These are phyloP conservation scores for Stachybotrys echinatus DNA, from an alignment of 2,329 filamentous ascomycete species.

Conservation along the genomic window DNA sequence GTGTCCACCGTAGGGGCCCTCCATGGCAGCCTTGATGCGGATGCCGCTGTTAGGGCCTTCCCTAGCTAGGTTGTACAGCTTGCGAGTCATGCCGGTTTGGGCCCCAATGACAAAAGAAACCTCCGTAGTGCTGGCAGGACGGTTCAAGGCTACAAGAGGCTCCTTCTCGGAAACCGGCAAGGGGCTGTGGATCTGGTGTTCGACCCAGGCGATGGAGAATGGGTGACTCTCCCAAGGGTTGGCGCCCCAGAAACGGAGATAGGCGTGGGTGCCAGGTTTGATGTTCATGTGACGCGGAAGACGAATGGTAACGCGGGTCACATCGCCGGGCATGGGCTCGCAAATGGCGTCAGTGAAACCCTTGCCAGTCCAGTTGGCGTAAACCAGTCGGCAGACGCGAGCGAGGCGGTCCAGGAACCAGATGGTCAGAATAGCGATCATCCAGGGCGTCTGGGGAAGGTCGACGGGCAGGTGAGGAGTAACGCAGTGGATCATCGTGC, in stretches of 20 bases:
- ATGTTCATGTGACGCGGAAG: conserved; percentile 63
- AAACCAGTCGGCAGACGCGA: conserved; percentile 59
- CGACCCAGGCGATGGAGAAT: conserved; percentile 73
- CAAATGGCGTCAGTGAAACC: conserved; percentile 61
- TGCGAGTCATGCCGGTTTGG: conserved; percentile 81
- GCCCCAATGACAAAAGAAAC: conserved; percentile 84
- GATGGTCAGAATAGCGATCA: conserved; percentile 67
- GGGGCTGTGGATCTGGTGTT: conserved; percentile 41
- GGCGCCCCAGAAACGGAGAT: conserved; percentile 64
- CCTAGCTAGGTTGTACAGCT: conserved; percentile 67
- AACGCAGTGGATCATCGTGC: conserved; percentile 74
- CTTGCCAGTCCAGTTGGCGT: conserved; percentile 57
- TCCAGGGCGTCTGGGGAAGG: conserved; percentile 67
- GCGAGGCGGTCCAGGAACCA: conserved; percentile 69
- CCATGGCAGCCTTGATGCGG: conserved; percentile 67
- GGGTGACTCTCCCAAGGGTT: conserved; percentile 70
- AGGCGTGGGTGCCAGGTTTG: conserved; percentile 67
- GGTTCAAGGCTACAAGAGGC: conserved; percentile 29
- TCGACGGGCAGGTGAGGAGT: conserved; percentile 59
- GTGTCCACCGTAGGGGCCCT: conserved; percentile 83
- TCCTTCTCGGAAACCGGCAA: conserved; percentile 36
- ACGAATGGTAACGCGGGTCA: conserved; percentile 63
- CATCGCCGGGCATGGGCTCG: conserved; percentile 64
- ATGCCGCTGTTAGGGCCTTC: conserved; percentile 48
- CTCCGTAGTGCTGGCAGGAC: conserved; percentile 40